Conservation (phyloP, 2,329 filamentous ascomycete genomes). For the Colletotrichum sp. region DNA sequence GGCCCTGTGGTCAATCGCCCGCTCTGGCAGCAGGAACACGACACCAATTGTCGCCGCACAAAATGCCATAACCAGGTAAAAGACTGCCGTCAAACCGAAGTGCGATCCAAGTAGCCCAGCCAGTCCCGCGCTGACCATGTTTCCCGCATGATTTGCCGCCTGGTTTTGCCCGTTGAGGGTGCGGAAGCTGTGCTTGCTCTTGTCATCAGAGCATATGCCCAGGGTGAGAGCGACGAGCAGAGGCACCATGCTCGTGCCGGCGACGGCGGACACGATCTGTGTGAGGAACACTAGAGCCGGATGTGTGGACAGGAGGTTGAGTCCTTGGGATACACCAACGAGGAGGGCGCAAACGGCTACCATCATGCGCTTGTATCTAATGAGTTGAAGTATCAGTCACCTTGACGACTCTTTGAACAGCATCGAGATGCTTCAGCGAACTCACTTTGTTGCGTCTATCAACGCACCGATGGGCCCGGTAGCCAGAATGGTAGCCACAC, state of each 20-base stretch:
- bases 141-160: slow-evolving; percentile 4
- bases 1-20: background rate
- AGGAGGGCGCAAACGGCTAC: background rate
- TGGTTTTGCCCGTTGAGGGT: slow-evolving; percentile 1
- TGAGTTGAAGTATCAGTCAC: background rate
- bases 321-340: slow-evolving; percentile 5
- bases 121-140: slow-evolving; percentile 13
- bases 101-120: background rate
- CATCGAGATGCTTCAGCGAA: background rate
- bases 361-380: slow-evolving; percentile 1
- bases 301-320: slow-evolving; percentile 9
- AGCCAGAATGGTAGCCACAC: slow-evolving; percentile 8
- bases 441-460: slow-evolving; percentile 14
- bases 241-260: slow-evolving; percentile 4
- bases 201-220: background rate
- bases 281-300: slow-evolving; percentile 7
- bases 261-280: slow-evolving; percentile 11
- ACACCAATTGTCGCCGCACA: background rate
- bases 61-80: slow-evolving; percentile 11
- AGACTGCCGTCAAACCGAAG: slow-evolving; percentile 5
- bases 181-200: slow-evolving; percentile 5
- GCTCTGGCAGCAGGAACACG: background rate
- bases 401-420: background rate
- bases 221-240: slow-evolving; percentile 8
- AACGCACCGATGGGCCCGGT: slow-evolving; percentile 10